Evolutionary conservation across 2,329 filamentous ascomycete species (phyloP), one percentile per base, ranked within the genome.

Genomic region (Aspergillus sp.): DNA sequence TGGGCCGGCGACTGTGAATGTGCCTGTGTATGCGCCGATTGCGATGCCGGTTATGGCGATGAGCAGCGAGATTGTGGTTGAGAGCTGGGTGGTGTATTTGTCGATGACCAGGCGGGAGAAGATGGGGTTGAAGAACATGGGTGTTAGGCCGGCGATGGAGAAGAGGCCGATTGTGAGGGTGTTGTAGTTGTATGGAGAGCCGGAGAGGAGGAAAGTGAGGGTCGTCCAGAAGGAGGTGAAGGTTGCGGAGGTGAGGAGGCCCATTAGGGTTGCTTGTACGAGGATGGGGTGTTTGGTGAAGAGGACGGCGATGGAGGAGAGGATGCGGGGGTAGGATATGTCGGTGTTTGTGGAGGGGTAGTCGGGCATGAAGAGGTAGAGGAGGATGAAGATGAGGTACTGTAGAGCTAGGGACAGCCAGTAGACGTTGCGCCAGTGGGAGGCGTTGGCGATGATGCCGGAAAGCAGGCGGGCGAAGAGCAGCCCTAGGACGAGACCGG

Each of bases 321-420:
- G 78, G 61, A 90, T 85, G 1, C 77, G 76, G 60, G 85, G 81
- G 70, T 93, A 93, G 59, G 84, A 84, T 0, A 85, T 84, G 1
- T 77, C 75, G 0, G 85, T 86, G 68, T 92, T 93, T 4, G 89
- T 89, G 2, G 84, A 82, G 0, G 90, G 91, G 64, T 95, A 95
- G 70, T 93, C 89, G 0, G 90, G 90, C 87, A 95, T 88, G 72
- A 87, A 90, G 45, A 86, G 70, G 77, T 84, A 93, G 6, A 93
- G 82, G 0, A 87, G 74, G 6, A 77, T 62, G 56, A 88, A 82
- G 60, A 93, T 87, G 8, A 85, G 68, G 65, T 85, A 87, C 73
- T 95, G 90, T 0, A 90, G 77, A 0, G 81, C 90, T 5, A 93
- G 83, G 0, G 88, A 83, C 59, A 93, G 79, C 89, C 89, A 93